Base-by-base conservation (phyloP, 306 rosid species). In the Pyrus bretschneideri region DNA sequence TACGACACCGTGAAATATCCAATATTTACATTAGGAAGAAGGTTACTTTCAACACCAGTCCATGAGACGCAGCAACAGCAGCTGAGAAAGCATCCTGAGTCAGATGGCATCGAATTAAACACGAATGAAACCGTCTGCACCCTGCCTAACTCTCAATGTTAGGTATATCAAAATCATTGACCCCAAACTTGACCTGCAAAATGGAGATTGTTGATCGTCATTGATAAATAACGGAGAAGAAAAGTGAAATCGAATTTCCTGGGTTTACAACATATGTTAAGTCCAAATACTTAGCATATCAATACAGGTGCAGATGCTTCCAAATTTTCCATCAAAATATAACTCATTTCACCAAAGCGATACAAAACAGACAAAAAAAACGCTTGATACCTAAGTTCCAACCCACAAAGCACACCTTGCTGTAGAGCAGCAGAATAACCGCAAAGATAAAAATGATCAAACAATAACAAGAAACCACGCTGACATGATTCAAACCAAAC, bases 111-210 rank as follows among this genome's bases (percentile, higher is more conserved):
- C 14, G 21, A 70, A 29, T 85, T 75, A 87, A 62, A 76, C 73
- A 74, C 75, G 93, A 78, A 83, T 81, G 74, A 79, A 83, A 71
- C 74, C 82, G 31, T 91, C 97, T 51, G 83, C 85, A 75, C 64
- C 85, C 83, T 87, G 91, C 77, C 94, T 78, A 70, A 90, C 89
- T 84, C 88, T 90, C 83, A 93, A 63, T 19, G 98, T 93, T 77
- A 91, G 86, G 85, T 86, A 91, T 86, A 91, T 93, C 89, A 93
- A 83, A 54, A 91, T 84, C 85, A 93, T 82, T 38, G 98, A 90
- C 76, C 98, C 98, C 82, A 93, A 83, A 86, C 91, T 91, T 81
- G 98, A 93, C 88, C 98, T 93, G 91, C 69, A 77, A 69, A 51
- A 27, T 35, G 30, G 42, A 65, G 69, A 65, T 33, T 71, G 68